phyloP scores from a whole-genome alignment of 139 green algal species.

The Desmodesmus armatus region DNA sequence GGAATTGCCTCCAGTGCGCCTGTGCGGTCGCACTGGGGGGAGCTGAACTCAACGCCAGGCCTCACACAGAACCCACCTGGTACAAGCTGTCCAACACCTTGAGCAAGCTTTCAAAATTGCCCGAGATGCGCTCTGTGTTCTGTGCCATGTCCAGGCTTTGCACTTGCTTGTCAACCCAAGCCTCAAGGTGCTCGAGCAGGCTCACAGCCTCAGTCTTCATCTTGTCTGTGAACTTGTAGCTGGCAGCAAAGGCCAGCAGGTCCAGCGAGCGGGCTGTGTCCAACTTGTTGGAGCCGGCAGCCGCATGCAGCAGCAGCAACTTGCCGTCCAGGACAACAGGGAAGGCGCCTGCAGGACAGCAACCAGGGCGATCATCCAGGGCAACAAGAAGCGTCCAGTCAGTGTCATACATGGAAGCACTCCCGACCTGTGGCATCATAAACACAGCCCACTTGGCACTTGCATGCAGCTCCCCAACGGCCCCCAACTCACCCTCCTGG shows the following conservation, averaged over 20 bases:
- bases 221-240: slow-evolving; percentile 66
- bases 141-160: slow-evolving; percentile 75
- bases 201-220: slow-evolving; percentile 56
- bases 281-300: slow-evolving; percentile 74
- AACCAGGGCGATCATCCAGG: too few relatives aligned
- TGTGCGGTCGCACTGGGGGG: too few relatives aligned
- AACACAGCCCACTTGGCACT: too few relatives aligned
- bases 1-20: too few relatives aligned
- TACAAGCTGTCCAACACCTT: slow-evolving; percentile 87
- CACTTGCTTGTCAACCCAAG: slow-evolving; percentile 74
- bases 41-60: not conserved
- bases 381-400: too few relatives aligned
- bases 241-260: slow-evolving; percentile 58
- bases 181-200: slow-evolving; percentile 73
- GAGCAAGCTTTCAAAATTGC: slow-evolving; percentile 68
- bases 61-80: slow-evolving; percentile 43
- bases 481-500: not conserved
- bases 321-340: slow-evolving; percentile 37
- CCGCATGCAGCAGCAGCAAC: slow-evolving; percentile 67
- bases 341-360: slow-evolving; percentile 22
- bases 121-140: slow-evolving; percentile 48
- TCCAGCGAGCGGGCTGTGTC: slow-evolving; percentile 74
- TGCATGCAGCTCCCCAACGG: not conserved
- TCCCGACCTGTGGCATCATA: not conserved
- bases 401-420: not conserved